Conservation (phyloP, 805 yeast species). For the Sugiyamaella floridensis region DNA sequence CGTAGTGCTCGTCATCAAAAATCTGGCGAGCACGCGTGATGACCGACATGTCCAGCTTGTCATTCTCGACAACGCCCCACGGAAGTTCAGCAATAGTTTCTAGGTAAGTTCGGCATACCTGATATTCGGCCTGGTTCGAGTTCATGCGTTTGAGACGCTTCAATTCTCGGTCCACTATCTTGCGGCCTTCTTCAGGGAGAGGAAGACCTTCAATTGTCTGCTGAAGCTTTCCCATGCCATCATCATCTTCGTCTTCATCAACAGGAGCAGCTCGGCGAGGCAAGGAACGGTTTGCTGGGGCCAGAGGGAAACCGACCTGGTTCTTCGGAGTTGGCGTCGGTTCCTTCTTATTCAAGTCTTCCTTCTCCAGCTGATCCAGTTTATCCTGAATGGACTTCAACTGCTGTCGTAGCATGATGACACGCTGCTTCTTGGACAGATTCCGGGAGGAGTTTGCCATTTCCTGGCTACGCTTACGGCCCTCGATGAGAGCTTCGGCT, state of each 20-base stretch:
- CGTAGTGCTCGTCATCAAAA: conserved; percentile 72
- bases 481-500: conserved; percentile 9
- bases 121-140: conserved; percentile 37
- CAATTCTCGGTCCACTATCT: conserved; percentile 33
- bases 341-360: background rate
- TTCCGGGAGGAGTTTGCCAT: conserved; percentile 3
- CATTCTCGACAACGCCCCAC: conserved; percentile 28
- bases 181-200: conserved; percentile 31
- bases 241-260: conserved; percentile 29
- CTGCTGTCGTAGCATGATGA: conserved; percentile 24
- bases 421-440: conserved; percentile 23
- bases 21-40: conserved; percentile 46
- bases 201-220: conserved; percentile 22
- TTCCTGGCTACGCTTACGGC: conserved; percentile 10
- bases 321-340: background rate
- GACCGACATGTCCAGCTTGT: conserved; percentile 30
- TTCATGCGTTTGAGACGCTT: conserved; percentile 34
- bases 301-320: background rate
- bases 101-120: conserved; percentile 36
- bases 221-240: conserved; percentile 28
- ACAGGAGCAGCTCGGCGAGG: background rate
- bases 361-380: conserved; percentile 15
- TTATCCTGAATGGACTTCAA: conserved; percentile 22
- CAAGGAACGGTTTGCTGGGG: background rate
- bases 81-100: conserved; percentile 36